phyloP scores from a whole-genome alignment of 139 green algal genomes.

The Desmodesmus armatus region DNA sequence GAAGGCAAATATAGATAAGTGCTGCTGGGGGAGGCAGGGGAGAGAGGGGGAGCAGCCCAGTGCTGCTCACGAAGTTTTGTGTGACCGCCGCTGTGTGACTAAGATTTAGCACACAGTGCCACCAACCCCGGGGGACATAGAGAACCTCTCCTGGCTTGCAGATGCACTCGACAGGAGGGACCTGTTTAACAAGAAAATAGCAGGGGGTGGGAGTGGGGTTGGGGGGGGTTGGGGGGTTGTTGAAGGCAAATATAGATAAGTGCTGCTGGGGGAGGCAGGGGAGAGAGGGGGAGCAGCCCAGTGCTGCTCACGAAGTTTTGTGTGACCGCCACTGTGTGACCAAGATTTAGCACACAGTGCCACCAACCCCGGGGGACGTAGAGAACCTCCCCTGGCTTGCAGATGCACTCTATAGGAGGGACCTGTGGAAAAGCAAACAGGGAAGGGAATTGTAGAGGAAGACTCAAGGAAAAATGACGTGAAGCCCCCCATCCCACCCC shows the following conservation, averaged over 20 bases:
- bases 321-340: constrained; percentile 81
- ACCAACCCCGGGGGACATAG: constrained; percentile 89
- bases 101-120: constrained; percentile 93
- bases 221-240: too few species aligned
- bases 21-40: too few species aligned
- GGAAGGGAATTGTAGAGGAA: too few species aligned
- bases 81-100: constrained; percentile 83
- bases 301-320: constrained; percentile 88
- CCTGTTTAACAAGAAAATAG: background rate
- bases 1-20: too few species aligned
- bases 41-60: constrained; percentile 74
- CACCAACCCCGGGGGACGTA: constrained; percentile 91
- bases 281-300: constrained; percentile 74
- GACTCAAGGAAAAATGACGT: too few species aligned
- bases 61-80: constrained; percentile 87
- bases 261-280: too few species aligned
- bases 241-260: too few species aligned
- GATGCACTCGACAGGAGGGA: constrained; percentile 70
- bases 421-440: constrained; percentile 27
- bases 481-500: too few species aligned
- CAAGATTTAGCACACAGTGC: constrained; percentile 92
- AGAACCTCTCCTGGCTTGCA: constrained; percentile 83
- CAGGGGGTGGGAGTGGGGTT: too few species aligned
- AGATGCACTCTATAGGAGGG: constrained; percentile 69
- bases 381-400: constrained; percentile 82